Base-by-base conservation (phyloP, 352 stramenopile species). In the Phytophthora sansomeana region DNA sequence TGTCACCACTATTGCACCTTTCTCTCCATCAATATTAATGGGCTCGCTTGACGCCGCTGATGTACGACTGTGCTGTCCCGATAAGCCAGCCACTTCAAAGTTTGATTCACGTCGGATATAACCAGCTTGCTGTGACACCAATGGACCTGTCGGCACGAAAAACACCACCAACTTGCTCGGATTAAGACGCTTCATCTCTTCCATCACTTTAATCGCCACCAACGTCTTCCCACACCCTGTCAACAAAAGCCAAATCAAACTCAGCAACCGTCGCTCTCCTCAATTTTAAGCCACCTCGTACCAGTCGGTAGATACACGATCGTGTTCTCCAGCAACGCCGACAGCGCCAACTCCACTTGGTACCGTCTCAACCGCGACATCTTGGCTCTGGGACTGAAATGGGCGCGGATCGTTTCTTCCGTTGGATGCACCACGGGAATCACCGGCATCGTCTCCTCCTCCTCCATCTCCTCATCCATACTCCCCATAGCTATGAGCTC, bases 301-400 rank as follows among this genome's bases (percentile, higher is more conserved):
- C 86, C 86, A 21, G 84, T 95, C 13, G 86, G 86, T 2, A 95
- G 50, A 51, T 93, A 95, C 35, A 91, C 77, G 44, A 95, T 88
- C 3, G 84, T 91, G 67, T 93, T 95, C 51, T 92, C 83, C 9
- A 91, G 69, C 51, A 93, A 60, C 7, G 84, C 81, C 28, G 80
- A 91, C 2, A 95, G 32, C 28, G 77, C 77, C 4, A 92, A 58
- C 56, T 95, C 86, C 32, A 89, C 64, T 62, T 95, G 86, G 36
- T 95, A 95, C 10, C 66, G 43, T 35, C 84, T 72, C 46, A 95
- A 54, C 5, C 54, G 56, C 0, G 81, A 90, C 56, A 92, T 77
- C 14, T 85, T 81, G 0, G 75, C 66, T 16, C 26, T 60, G 6
- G 70, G 59, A 13, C 16, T 65, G 21, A 85, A 83, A 28, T 74